A percentile compares a stretch with the other conserved stretches of the same genome.
Conservation (phyloP, 345 rosid genomes). For the Barbarea vulgaris region DNA sequence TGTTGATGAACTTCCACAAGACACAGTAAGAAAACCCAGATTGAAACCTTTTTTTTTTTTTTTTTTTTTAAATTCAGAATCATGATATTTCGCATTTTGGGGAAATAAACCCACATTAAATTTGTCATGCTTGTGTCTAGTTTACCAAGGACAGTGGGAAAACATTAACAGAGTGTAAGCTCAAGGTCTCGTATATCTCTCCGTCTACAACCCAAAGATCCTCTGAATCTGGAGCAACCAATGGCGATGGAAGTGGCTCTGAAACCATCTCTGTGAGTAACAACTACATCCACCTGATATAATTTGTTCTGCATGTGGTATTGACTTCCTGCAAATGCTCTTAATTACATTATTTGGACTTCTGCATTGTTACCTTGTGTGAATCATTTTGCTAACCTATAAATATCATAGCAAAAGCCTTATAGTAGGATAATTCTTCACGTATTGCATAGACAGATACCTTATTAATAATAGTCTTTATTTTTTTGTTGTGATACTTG, state of each 20-base stretch:
- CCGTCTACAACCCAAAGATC: conserved; percentile 58
- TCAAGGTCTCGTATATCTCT: conserved; percentile 69
- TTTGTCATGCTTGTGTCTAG: conserved; percentile 43
- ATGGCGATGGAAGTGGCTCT: conserved; percentile 49
- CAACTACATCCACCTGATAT: conserved; percentile 3
- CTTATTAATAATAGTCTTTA: not conserved
- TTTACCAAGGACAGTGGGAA: conserved; percentile 78
- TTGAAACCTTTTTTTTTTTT: not conserved
- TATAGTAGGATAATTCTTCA: not conserved
- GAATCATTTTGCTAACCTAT: not conserved
- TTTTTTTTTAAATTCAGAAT: not conserved
- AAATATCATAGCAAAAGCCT: conserved; percentile 2
- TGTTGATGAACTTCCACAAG: conserved; percentile 82
- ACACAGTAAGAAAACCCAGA: conserved; percentile 55
- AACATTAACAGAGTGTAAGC: conserved; percentile 75
- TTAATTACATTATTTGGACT: not conserved
- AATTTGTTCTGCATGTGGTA: conserved; percentile 1
- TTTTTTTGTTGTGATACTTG: not conserved
- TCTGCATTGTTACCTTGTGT: not conserved
- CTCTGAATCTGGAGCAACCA: conserved; percentile 54
- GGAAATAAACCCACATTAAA: not conserved
- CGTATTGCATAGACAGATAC: not conserved
- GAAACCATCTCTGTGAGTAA: conserved; percentile 71
- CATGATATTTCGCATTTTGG: not conserved
- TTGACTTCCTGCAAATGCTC: conserved; percentile 1